phyloP scores from a whole-genome alignment of 768 basidiomycete species.

The Calocybe cyanea region DNA sequence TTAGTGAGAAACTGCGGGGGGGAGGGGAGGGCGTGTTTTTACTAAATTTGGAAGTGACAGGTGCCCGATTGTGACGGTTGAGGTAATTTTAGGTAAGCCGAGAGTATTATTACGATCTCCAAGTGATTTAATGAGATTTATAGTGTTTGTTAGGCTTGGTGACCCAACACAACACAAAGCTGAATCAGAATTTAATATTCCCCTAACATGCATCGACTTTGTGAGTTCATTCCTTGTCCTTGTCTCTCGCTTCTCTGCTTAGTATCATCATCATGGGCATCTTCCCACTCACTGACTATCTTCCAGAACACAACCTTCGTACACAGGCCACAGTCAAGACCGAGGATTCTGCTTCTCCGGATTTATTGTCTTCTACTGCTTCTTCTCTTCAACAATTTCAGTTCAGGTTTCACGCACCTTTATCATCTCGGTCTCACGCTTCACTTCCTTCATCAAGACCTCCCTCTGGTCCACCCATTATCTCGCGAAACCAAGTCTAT shows the following conservation, averaged over 20 bases:
- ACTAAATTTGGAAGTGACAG: too few relatives aligned
- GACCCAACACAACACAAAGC: too few relatives aligned
- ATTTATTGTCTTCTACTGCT: slow-evolving; percentile 31
- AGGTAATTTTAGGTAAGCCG: too few relatives aligned
- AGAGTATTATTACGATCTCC: too few relatives aligned
- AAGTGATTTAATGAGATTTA: too few relatives aligned
- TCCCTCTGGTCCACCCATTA: slow-evolving; percentile 25
- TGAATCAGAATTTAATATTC: too few relatives aligned
- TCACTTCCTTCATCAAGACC: slow-evolving; percentile 32
- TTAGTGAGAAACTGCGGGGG: too few relatives aligned
- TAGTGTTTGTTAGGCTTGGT: too few relatives aligned
- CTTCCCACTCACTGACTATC: slow-evolving; percentile 17
- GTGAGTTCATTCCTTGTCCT: too few relatives aligned
- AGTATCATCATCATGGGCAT: slow-evolving; percentile 18
- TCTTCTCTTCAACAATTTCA: slow-evolving; percentile 32
- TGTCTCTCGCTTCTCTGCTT: slow-evolving; percentile 6
- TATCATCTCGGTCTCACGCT: slow-evolving; percentile 28
- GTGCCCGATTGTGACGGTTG: too few relatives aligned
- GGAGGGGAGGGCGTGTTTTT: too few relatives aligned
- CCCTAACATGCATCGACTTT: too few relatives aligned
- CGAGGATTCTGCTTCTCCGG: slow-evolving; percentile 40
- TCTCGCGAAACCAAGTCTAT: slow-evolving; percentile 28
- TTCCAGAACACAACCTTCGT: slow-evolving; percentile 13
- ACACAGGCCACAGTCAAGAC: slow-evolving; percentile 34
- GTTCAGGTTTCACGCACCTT: slow-evolving; percentile 31